These are phyloP conservation scores for Mycena crocata DNA, from an alignment of 768 basidiomycete species.

Conservation along the genomic window DNA sequence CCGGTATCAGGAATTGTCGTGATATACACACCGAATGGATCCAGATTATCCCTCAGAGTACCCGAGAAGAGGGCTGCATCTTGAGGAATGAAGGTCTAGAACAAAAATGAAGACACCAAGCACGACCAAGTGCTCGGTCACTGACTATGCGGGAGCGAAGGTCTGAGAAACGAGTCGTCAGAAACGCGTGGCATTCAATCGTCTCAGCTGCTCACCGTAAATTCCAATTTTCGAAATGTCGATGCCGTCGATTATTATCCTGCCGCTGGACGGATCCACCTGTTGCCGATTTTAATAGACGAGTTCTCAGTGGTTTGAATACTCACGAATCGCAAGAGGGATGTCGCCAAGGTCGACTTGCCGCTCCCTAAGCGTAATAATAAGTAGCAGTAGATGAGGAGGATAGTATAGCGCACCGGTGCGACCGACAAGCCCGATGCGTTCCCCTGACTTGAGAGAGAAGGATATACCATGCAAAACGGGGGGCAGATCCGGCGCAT, in stretches of 20 bases:
- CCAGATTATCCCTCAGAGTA: constrained; percentile 64
- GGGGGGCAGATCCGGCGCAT: constrained; percentile 85
- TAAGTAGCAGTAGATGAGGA: neutral
- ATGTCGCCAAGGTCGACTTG: constrained; percentile 52
- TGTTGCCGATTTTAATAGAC: constrained; percentile 1
- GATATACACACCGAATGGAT: constrained; percentile 53
- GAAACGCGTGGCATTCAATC: neutral
- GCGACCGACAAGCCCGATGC: constrained; percentile 84
- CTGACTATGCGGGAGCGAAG: constrained; percentile 28
- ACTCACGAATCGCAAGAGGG: constrained; percentile 52
- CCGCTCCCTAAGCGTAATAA: constrained; percentile 26
- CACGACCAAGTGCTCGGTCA: neutral
- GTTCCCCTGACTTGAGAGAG: constrained; percentile 74
- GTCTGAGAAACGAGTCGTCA: neutral
- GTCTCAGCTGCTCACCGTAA: constrained; percentile 47
- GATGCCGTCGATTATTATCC: constrained; percentile 57
- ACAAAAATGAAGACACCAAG: neutral
- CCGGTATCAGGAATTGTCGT: no score
- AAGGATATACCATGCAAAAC: constrained; percentile 86
- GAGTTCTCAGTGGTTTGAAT: neutral
- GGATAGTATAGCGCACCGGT: constrained; percentile 40
- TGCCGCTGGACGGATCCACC: constrained; percentile 51
- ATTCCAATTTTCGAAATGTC: constrained; percentile 59
- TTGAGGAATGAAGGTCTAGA: constrained; percentile 30
- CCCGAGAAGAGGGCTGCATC: constrained; percentile 71